Percentiles rank a stretch among this genome's conserved stretches.
These are phyloP conservation scores for Neofusicoccum kwambonambiense DNA, from an alignment of 2,329 filamentous ascomycete genomes.

Conservation along the genomic window DNA sequence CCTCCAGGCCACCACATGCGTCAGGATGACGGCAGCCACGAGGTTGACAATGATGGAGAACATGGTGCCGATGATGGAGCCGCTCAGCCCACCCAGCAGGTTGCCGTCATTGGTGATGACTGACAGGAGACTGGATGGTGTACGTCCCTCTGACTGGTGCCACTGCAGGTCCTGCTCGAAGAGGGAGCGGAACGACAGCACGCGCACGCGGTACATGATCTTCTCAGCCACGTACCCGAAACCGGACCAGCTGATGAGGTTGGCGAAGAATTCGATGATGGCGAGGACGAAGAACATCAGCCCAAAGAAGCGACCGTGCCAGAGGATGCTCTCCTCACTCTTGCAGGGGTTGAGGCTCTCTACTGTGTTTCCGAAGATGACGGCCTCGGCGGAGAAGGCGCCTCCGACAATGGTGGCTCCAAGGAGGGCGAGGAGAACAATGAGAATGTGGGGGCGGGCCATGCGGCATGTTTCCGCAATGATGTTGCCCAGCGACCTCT, in stretches of 20 bases:
- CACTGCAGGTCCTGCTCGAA: constrained; percentile 67
- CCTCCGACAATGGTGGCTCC: constrained; percentile 55
- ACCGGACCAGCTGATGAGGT: constrained; percentile 58
- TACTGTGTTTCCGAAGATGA: constrained; percentile 62
- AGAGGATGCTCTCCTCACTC: constrained; percentile 47
- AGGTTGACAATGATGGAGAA: constrained; percentile 69
- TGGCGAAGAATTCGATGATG: constrained; percentile 60
- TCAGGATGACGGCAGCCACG: constrained; percentile 64
- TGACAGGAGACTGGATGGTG: constrained; percentile 61
- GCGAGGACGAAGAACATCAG: constrained; percentile 62
- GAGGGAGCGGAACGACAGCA: constrained; percentile 63
- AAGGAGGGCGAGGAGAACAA: constrained; percentile 50
- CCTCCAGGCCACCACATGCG: constrained; percentile 72
- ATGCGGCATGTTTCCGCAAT: neutral
- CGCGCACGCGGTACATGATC: constrained; percentile 61
- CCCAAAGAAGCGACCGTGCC: constrained; percentile 54
- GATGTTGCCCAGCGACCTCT: constrained; percentile 23
- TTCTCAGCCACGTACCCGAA: constrained; percentile 64
- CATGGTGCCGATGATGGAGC: constrained; percentile 67
- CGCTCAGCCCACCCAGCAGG: constrained; percentile 66
- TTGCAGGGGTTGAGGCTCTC: constrained; percentile 58
- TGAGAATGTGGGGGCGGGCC: constrained; percentile 43
- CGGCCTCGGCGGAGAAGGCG: constrained; percentile 56
- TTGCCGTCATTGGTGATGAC: constrained; percentile 70
- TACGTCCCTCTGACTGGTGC: constrained; percentile 66